A percentile compares a stretch with the other conserved stretches of the same genome.
Evolutionary conservation across 768 basidiomycete genomes (phyloP).

Genomic region (Termitomyces sp.): DNA sequence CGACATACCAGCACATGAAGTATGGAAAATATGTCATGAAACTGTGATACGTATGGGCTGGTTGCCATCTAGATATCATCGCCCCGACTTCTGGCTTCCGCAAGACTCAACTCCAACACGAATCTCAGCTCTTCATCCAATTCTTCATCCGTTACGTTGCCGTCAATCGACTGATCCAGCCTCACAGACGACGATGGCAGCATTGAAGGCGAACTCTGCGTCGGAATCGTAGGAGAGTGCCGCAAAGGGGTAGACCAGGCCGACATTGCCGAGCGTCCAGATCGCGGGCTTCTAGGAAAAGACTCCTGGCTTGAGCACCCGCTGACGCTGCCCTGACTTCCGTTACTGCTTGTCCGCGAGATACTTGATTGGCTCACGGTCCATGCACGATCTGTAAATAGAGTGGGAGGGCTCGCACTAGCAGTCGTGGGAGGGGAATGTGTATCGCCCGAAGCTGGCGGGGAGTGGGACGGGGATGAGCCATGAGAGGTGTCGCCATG

Average conservation of each 20-base stretch:
- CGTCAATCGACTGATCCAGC: constrained; percentile 8
- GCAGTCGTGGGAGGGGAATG: constrained; percentile 18
- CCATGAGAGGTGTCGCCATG: constrained; percentile 19
- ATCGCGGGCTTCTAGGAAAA: constrained; percentile 7
- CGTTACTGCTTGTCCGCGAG: constrained; percentile 7
- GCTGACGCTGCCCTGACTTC: neutral
- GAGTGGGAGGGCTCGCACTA: constrained; percentile 22
- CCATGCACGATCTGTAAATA: neutral
- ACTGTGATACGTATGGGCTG: neutral
- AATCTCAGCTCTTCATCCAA: constrained; percentile 62
- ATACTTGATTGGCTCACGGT: constrained; percentile 15
- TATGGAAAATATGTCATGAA: too few relatives aligned
- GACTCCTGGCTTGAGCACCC: neutral
- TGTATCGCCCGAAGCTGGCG: constrained; percentile 23
- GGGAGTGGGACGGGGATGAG: constrained; percentile 18
- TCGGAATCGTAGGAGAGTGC: neutral
- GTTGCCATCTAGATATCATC: constrained; percentile 15
- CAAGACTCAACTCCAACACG: constrained; percentile 67
- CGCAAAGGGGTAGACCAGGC: constrained; percentile 28
- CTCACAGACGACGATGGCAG: constrained; percentile 4
- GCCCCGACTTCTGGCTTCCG: constrained; percentile 48
- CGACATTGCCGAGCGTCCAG: constrained; percentile 18
- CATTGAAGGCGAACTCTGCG: constrained; percentile 6
- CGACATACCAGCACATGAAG: neutral
- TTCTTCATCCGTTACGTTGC: constrained; percentile 22